Evolutionary conservation across 2,329 filamentous ascomycete species (phyloP).

Genomic region (Exophiala bonariae): DNA sequence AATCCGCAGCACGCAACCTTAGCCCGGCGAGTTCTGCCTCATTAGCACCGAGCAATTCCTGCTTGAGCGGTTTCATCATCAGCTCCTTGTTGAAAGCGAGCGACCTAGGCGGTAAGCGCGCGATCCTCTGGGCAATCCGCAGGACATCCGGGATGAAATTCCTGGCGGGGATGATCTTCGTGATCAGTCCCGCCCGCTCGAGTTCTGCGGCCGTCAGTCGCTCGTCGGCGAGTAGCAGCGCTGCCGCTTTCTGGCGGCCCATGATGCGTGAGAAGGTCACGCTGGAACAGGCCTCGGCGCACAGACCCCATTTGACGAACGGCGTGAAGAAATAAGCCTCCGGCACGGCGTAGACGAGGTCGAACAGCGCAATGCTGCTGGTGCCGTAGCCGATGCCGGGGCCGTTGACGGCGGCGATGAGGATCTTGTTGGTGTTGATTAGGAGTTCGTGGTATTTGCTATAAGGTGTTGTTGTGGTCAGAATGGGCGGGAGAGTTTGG

Average conservation of each 20-base stretch:
- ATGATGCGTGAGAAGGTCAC: constrained; percentile 15
- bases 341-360: constrained; percentile 87
- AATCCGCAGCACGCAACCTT: not conserved
- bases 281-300: constrained; percentile 81
- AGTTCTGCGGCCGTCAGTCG: constrained; percentile 13
- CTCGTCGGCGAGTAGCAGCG: constrained; percentile 16
- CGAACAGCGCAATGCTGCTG: constrained; percentile 75
- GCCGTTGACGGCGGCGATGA: constrained; percentile 87
- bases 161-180: constrained; percentile 13
- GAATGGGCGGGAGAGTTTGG: not conserved
- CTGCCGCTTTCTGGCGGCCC: constrained; percentile 19
- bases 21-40: constrained; percentile 7
- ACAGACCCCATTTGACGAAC: constrained; percentile 84
- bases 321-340: constrained; percentile 83
- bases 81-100: constrained; percentile 14
- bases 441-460: constrained; percentile 13
- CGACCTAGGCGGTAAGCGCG: constrained; percentile 9
- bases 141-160: constrained; percentile 13
- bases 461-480: not conserved
- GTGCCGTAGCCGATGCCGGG: constrained; percentile 85
- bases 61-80: constrained; percentile 9
- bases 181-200: constrained; percentile 13
- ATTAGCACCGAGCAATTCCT: constrained; percentile 16
- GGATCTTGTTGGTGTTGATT: constrained; percentile 80
- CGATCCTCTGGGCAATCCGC: constrained; percentile 10